Evolutionary conservation across 2,329 filamentous ascomycete genomes (phyloP).

Genomic region (Sphaerulina vaccinii): DNA sequence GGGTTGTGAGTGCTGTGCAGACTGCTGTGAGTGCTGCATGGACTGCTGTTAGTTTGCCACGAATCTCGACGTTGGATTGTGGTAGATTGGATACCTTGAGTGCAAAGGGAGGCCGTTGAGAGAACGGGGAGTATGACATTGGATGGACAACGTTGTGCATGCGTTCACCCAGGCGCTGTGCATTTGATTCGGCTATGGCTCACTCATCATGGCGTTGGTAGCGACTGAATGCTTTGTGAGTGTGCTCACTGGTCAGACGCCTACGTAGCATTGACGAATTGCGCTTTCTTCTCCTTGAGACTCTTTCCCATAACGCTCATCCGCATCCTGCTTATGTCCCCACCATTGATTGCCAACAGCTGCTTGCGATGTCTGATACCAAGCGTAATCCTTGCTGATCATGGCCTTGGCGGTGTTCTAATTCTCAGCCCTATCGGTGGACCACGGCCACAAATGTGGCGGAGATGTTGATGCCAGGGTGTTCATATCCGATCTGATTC

Average conservation of each 20-base stretch:
- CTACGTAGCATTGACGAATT: no score
- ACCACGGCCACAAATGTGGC: slow-evolving; percentile 7
- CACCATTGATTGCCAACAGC: background rate
- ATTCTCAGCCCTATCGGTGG: slow-evolving; percentile 6
- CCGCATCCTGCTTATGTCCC: background rate
- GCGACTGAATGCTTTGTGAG: background rate
- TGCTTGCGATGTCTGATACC: background rate
- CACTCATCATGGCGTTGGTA: background rate
- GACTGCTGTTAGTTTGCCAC: slow-evolving; percentile 17
- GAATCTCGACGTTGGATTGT: background rate
- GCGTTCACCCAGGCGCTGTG: no score
- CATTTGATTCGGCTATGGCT: background rate
- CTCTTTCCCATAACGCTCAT: background rate
- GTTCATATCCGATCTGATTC: background rate
- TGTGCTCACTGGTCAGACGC: background rate
- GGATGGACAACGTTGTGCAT: no score
- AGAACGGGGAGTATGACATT: no score
- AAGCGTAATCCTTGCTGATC: background rate
- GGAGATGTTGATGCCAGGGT: background rate
- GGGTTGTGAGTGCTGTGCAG: slow-evolving; percentile 63
- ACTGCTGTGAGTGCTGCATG: slow-evolving; percentile 53
- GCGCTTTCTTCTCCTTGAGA: no score
- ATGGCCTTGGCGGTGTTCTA: background rate
- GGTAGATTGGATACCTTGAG: background rate
- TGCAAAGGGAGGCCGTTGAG: background rate